Base-by-base conservation (phyloP, 768 basidiomycete genomes). In the Omphalotus guepiniiformis region DNA sequence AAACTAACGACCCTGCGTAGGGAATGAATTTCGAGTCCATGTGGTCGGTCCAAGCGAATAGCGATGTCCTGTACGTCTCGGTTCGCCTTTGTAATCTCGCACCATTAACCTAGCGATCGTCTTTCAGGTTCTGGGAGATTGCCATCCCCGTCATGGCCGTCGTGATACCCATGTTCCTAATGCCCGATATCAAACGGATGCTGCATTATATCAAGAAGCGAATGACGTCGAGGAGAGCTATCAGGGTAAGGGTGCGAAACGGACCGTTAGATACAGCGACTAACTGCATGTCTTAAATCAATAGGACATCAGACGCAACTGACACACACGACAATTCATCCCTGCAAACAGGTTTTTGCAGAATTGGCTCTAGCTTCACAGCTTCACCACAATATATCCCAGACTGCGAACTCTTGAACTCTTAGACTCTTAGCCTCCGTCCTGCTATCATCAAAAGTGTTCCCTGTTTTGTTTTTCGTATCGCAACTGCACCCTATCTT, bases 1-100 rank as follows among this genome's bases (percentile, higher is more conserved):
- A 11, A 12, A 32, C 18, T 11, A 12, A 21, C n/a, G n/a, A 16
- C 25, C n/a, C 19, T 39, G 32, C 49, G 8, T 53, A 85, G 83
- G 82, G 84, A 38, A 85, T 85, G 84, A 85, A 85, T 62, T 88
- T 86, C 57, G 47, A 60, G 0, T 21, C 42, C 18, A 79, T 84
- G 72, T 79, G 73, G 75, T 65, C 72, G 26, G 64, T 79, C 7
- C 37, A 74, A 0, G 43, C 64, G 1, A 42, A 72, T 45, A 67
- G 70, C 8, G 80, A 82, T 53, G 12, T 68, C 12, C 53, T 81
- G 80, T 79, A 57, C 23, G 75, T 68, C 16, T 16, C 29, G 11
- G 42, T 36, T 49, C 42, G 34, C 29, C 44, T 29, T 12, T 16
- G 9, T 30, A 4, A 29, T 29, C 23, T 15, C 15, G 2, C 2